Evolutionary conservation across 2,329 filamentous ascomycete genomes (phyloP), one percentile per base, ranked within the genome.

Genomic region (Trichoderma guizhouense): DNA sequence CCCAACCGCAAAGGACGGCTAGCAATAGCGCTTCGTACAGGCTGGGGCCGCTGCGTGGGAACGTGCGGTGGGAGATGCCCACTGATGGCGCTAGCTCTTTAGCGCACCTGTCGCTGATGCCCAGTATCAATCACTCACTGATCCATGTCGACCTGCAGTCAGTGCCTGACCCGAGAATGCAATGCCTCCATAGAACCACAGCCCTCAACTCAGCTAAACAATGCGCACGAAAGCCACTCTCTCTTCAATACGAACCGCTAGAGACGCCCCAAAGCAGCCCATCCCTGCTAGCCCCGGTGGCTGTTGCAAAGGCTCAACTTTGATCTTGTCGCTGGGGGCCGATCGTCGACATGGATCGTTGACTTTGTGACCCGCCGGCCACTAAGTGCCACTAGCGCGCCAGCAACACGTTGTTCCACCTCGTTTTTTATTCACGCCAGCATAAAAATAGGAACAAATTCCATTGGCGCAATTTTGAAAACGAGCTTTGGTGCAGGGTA

Each of bases 381-480:
- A 32, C 66, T 60, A 61, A 15, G 14, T 18, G 66, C 15, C 39
- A 24, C 55, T 69, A 69, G 66, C 55, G 66, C 66, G 55, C 66
- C 66, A 69, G 1, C 66, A 57, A n/a, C 24, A 69, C 55, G 53
- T 66, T 64, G 62, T 68, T 58, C 55, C 51, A 30, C 24, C 51
- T 43, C 30, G 24, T 24, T 12, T 60, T 21, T 60, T 60, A 60
- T 60, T 34, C 57, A 21, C 57, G 39, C 28, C 34, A 58, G 53
- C 39, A 60, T 69, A 69, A 60, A 69, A 69, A 69, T 69, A 69
- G 66, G 36, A 61, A 51, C 55, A 69, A 58, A 30, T 57, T 26
- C 26, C 62, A 8, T 47, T 47, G 47, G 47, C 64, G 28, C 62
- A 28, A 15, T 53, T 67, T 28, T 67, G 47, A 67, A 67, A 39